Base-by-base conservation (phyloP, 257 asterid species). In the Solanum appendiculatum region DNA sequence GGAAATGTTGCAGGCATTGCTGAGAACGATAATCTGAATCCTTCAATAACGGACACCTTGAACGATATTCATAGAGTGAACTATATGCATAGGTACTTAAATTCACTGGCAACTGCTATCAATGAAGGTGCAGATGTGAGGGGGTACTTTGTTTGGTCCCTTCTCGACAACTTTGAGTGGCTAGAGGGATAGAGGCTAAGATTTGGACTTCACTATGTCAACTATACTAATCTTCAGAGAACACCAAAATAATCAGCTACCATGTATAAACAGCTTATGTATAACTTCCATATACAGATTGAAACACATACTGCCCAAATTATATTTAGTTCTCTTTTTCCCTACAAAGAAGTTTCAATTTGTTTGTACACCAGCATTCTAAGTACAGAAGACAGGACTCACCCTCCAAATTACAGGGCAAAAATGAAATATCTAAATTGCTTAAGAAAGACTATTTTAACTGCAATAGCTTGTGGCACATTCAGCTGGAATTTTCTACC, bases 91-190 rank as follows among this genome's bases (percentile, higher is more conserved):
- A 77, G 87, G 88, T 91, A 92, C 83, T 89, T 91, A 84, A 91
- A 89, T 63, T 88, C 91, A 25, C 25, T 92, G 85, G 90, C 89
- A 69, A 84, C 29, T 16, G 96, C 97, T 64, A 92, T 60, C 92
- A 93, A 92, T 90, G 90, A 94, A 18, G 98, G 98, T 88, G 94
- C 95, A 21, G 93, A 94, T 81, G 94, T 95, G 39, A 91, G 95
- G 85, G 98, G 97, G 72, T 94, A 93, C 83, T 93, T 94, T 82
- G 93, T 92, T 13, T 95, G 98, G 98, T 88, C 98, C 2, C 91
- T 94, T 80, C 93, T 95, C 18, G 97, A 95, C 92, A 93, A 94
- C 91, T 94, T 94, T 86, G 98, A 94, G 93, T 93, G 98, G 98
- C 82, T 84, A 64, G 85, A 37, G 18, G 98, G 98, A 84, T 94